phyloP scores from a whole-genome alignment of 306 rosid species.

The Gleditsia sinensis region DNA sequence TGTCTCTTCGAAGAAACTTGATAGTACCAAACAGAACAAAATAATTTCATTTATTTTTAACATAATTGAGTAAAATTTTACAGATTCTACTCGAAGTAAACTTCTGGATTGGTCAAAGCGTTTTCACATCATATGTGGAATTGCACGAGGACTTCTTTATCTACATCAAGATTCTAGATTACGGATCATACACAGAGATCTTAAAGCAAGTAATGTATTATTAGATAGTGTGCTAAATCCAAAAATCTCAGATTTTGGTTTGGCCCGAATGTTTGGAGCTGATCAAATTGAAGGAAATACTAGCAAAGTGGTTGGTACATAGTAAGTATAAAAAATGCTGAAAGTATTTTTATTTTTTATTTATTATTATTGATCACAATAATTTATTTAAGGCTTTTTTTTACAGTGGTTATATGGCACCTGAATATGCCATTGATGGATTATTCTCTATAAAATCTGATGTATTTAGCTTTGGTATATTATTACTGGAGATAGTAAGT shows the following conservation, averaged over 20 bases:
- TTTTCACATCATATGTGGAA: background rate
- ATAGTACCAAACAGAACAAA: too few species aligned
- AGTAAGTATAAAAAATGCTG: background rate
- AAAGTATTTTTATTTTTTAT: background rate
- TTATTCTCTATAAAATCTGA: constrained; percentile 23
- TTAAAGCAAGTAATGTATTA: constrained; percentile 23
- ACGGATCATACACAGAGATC: constrained; percentile 21
- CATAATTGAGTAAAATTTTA: background rate
- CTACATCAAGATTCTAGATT: constrained; percentile 36
- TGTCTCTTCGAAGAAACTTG: background rate
- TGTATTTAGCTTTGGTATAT: constrained; percentile 14
- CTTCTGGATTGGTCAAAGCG: constrained; percentile 10
- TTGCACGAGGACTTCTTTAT: constrained; percentile 23
- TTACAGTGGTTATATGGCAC: constrained; percentile 33
- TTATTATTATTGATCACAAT: background rate
- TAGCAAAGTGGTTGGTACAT: constrained; percentile 24
- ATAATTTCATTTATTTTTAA: background rate
- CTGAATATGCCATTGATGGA: constrained; percentile 26
- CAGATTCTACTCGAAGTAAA: background rate
- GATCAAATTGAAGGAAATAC: constrained; percentile 28
- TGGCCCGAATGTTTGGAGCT: constrained; percentile 24
- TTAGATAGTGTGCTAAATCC: constrained; percentile 1
- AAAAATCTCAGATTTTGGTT: constrained; percentile 34
- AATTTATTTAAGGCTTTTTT: background rate
- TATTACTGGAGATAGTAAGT: constrained; percentile 17